phyloP scores from a whole-genome alignment of 192 early-diverging fungal species.

The Coemansia asiatica region DNA sequence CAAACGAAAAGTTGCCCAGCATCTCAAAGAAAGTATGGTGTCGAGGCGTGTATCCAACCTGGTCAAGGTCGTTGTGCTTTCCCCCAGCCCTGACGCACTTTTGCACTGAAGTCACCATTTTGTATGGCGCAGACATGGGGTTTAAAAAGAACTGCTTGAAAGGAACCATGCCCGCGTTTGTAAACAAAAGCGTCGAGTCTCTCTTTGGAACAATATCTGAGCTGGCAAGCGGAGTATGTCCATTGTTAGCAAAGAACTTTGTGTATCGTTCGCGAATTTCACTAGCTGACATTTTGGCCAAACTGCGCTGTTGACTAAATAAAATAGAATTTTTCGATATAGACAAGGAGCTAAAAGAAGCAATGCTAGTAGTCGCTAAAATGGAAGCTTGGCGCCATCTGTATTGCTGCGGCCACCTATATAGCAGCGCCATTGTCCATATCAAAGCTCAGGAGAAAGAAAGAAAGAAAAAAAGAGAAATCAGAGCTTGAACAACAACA shows the following conservation, averaged over 20 bases:
- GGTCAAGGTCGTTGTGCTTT: slow-evolving; percentile 99
- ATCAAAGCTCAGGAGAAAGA: too few species aligned
- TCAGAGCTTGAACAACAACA: too few species aligned
- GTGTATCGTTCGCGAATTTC: slow-evolving; percentile 86
- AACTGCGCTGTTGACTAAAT: not conserved
- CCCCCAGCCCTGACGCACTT: slow-evolving; percentile 98
- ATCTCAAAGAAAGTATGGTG: slow-evolving; percentile 99
- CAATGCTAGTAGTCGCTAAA: too few species aligned
- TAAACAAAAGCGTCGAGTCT: slow-evolving; percentile 93
- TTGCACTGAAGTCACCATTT: slow-evolving; percentile 88
- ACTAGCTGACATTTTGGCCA: slow-evolving; percentile 52
- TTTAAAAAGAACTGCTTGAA: slow-evolving; percentile 94
- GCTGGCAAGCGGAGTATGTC: slow-evolving; percentile 71
- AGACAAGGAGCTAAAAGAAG: not conserved
- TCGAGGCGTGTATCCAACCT: slow-evolving; percentile 93
- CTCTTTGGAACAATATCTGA: slow-evolving; percentile 89
- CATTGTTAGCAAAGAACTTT: slow-evolving; percentile 73
- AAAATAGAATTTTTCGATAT: not conserved
- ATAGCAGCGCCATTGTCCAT: too few species aligned
- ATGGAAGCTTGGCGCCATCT: too few species aligned
- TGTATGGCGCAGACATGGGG: slow-evolving; percentile 80
- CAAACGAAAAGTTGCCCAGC: slow-evolving; percentile 99
- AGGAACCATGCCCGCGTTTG: slow-evolving; percentile 97
- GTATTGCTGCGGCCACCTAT: too few species aligned
- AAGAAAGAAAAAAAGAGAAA: too few species aligned